phyloP scores from a whole-genome alignment of 169 alveolate species.

The Plasmodium inui region DNA sequence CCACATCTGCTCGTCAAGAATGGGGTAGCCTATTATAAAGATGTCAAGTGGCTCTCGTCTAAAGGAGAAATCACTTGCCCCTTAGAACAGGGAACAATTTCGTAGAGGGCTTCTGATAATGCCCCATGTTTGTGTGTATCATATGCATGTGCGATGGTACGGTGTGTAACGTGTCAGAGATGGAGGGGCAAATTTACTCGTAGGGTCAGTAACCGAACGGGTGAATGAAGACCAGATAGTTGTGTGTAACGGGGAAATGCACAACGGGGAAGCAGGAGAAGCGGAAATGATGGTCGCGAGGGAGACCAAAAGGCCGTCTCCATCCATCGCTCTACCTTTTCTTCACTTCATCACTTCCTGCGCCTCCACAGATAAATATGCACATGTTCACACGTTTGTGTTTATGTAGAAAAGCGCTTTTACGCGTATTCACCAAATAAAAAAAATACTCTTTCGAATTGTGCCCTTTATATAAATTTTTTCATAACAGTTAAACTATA shows the following conservation, averaged over 20 bases:
- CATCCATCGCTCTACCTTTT: neutral
- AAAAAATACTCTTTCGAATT: neutral
- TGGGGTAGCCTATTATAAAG: slow-evolving; percentile 61
- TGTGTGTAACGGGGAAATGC: neutral
- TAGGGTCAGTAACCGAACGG: neutral
- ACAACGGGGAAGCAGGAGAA: neutral
- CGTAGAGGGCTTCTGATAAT: neutral
- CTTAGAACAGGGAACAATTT: slow-evolving; percentile 51
- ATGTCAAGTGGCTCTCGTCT: slow-evolving; percentile 37
- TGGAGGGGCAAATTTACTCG: neutral
- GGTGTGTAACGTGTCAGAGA: neutral
- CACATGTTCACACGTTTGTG: neutral
- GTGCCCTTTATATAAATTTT: neutral
- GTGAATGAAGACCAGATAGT: neutral
- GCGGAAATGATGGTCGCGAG: neutral
- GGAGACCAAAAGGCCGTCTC: neutral
- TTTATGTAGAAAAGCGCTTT: neutral
- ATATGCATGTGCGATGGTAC: neutral
- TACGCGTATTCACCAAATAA: neutral
- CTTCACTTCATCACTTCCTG: neutral
- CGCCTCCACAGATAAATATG: neutral
- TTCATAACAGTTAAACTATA: neutral
- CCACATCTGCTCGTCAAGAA: slow-evolving; percentile 42
- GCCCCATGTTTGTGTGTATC: neutral
- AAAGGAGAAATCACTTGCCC: slow-evolving; percentile 58